A percentile compares a stretch with the other conserved stretches of the same genome.
Evolutionary conservation across 2,329 filamentous ascomycete species (phyloP).

Genomic region (Lachnellula hyalina): DNA sequence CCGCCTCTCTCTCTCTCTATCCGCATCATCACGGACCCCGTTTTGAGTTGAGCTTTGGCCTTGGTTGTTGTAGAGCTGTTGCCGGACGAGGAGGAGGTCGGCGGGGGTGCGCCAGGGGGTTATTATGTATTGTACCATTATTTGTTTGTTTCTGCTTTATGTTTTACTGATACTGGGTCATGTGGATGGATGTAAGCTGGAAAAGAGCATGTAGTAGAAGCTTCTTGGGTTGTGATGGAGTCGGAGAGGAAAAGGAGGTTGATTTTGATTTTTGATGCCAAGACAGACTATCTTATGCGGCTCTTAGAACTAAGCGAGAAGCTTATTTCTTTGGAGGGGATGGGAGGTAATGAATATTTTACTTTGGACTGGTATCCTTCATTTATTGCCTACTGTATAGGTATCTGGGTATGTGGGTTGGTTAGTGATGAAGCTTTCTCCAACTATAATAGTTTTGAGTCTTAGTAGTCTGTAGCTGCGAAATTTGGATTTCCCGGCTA

Average conservation of each 20-base stretch:
- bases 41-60: not conserved
- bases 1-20: conserved; percentile 33
- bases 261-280: conserved; percentile 12
- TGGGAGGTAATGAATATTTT: not conserved
- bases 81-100: conserved; percentile 62
- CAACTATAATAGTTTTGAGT: not conserved
- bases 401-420: not conserved
- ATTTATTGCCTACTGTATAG: not conserved
- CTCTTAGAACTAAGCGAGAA: conserved; percentile 12
- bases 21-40: conserved; percentile 19
- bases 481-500: too few relatives aligned
- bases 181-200: too few relatives aligned
- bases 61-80: conserved; percentile 51
- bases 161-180: not conserved
- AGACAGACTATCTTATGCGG: conserved; percentile 9
- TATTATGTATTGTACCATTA: conserved; percentile 66
- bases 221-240: too few relatives aligned
- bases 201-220: too few relatives aligned
- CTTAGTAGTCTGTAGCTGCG: too few relatives aligned
- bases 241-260: not conserved
- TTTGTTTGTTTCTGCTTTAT: not conserved
- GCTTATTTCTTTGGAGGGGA: not conserved
- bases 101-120: conserved; percentile 65
- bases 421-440: not conserved
- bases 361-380: too few relatives aligned